Evolutionary conservation across 306 rosid genomes (phyloP), one percentile per base, ranked within the genome.

Genomic region (Lablab purpureus): DNA sequence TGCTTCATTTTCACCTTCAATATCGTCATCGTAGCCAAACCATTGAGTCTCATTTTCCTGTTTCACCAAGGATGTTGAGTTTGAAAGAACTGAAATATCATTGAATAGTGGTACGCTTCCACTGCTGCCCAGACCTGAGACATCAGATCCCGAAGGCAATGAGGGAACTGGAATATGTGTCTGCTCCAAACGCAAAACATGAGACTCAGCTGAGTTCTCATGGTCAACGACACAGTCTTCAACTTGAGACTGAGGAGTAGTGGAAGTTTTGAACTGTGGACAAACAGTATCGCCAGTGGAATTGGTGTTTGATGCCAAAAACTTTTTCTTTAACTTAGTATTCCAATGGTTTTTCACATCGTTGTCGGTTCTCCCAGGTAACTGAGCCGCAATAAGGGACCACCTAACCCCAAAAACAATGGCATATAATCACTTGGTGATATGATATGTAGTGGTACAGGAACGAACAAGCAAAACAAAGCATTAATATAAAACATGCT

Each of bases 341-440:
- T 71, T 82, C 85, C 82, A 82, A 45, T 82, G 74, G 74, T 82
- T 76, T 51, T 82, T 82, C 67, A 82, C 78, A 58, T 76, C 85
- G 27, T 82, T 82, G 67, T 82, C 85, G 1, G 85, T 82, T 69
- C 85, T 76, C 37, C 85, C 85, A 25, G 78, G 81, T 40, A 82
- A 19, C 17, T 82, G 85, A 27, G 85, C 78, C 14, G 85, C 81
- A 70, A 82, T 82, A 41, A 76, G 51, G 18, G 85, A 76, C 85
- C 85, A 76, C 74, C 85, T 76, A 43, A n/a, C 37, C 23, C 15
- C 5, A 27, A 47, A 41, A 64, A 36, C 17, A 49, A 64, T 3
- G 36, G 0, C 32, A 65, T 12, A 59, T 21, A 7, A 11, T 65
- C 71, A 65, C 27, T 36, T 32, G 25, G 3, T 54, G 15, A 56